phyloP scores from a whole-genome alignment of 2,329 filamentous ascomycete species.

The Colletotrichum spinosum region DNA sequence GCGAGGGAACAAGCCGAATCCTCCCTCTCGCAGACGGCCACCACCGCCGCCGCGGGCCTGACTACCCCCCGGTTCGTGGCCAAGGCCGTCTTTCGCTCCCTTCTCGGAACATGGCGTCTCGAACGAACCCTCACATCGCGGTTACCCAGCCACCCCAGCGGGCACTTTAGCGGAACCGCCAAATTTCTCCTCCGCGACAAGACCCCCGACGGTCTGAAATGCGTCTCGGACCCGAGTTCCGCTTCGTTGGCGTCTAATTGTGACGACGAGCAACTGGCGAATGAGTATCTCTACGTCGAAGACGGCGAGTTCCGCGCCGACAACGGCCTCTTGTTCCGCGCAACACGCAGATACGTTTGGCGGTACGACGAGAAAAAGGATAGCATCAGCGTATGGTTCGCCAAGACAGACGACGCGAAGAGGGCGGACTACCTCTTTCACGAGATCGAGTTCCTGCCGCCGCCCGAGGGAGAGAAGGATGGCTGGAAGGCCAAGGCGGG shows the following conservation, averaged over 20 bases:
- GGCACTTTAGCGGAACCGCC: constrained; percentile 73
- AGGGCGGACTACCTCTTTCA: constrained; percentile 82
- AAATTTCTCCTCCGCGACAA: constrained; percentile 72
- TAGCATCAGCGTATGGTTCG: constrained; percentile 78
- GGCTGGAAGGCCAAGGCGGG: constrained; percentile 74
- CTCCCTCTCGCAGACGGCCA: constrained; percentile 60
- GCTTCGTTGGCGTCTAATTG: constrained; percentile 36
- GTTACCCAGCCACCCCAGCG: constrained; percentile 70
- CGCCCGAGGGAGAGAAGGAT: constrained; percentile 46
- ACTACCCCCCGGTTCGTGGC: constrained; percentile 66
- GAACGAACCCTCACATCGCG: constrained; percentile 66
- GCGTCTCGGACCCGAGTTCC: constrained; percentile 39
- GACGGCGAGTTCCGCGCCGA: constrained; percentile 73
- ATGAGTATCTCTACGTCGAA: constrained; percentile 77
- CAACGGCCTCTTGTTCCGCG: constrained; percentile 67
- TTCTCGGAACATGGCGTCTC: constrained; percentile 78
- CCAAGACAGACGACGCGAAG: constrained; percentile 69
- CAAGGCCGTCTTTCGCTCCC: constrained; percentile 74
- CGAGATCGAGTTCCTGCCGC: constrained; percentile 70
- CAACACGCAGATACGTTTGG: constrained; percentile 77
- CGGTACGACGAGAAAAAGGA: constrained; percentile 73
- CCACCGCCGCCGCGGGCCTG: constrained; percentile 54
- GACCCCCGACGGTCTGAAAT: constrained; percentile 63
- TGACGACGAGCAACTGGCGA: constrained; percentile 47
- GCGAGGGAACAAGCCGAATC: constrained; percentile 51